Conservation (phyloP, 371 early-diverging fungal species). For the Syncephalastrum sp. region DNA sequence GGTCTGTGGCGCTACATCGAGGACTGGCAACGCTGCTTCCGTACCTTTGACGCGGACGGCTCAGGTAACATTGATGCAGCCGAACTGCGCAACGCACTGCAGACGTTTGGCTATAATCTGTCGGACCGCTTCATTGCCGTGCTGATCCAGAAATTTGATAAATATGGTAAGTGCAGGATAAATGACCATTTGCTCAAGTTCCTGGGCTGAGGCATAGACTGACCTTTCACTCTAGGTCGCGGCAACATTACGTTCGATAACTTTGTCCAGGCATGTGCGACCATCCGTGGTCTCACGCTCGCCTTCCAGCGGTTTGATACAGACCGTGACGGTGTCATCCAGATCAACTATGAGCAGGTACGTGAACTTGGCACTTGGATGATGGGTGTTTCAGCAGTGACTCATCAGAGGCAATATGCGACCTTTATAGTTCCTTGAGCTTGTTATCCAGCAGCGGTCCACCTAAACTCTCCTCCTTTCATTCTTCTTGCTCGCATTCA, state of each 20-base stretch:
- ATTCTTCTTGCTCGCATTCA: too few relatives aligned
- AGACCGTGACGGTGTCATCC: constrained; percentile 73
- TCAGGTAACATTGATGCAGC: constrained; percentile 72
- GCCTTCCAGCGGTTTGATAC: constrained; percentile 75
- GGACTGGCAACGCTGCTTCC: constrained; percentile 77
- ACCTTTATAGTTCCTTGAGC: too few relatives aligned
- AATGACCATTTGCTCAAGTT: not conserved
- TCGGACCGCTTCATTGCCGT: constrained; percentile 54
- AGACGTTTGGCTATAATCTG: constrained; percentile 76
- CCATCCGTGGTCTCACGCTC: constrained; percentile 74
- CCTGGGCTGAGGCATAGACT: not conserved
- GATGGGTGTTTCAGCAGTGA: too few relatives aligned
- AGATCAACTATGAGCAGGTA: constrained; percentile 76
- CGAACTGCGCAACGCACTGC: constrained; percentile 74
- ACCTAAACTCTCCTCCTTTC: too few relatives aligned
- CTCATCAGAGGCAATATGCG: too few relatives aligned
- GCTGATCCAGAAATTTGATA: constrained; percentile 74
- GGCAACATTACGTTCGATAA: constrained; percentile 76
- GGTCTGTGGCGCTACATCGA: constrained; percentile 75
- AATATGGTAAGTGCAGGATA: constrained; percentile 51
- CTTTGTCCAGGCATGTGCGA: constrained; percentile 83
- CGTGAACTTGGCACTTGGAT: not conserved
- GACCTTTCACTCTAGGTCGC: constrained; percentile 19
- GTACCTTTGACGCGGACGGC: constrained; percentile 79
- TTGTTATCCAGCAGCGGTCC: too few relatives aligned